These are phyloP conservation scores for Triticum turgidum DNA, from an alignment of 176 grass and related monocot species.

Conservation along the genomic window DNA sequence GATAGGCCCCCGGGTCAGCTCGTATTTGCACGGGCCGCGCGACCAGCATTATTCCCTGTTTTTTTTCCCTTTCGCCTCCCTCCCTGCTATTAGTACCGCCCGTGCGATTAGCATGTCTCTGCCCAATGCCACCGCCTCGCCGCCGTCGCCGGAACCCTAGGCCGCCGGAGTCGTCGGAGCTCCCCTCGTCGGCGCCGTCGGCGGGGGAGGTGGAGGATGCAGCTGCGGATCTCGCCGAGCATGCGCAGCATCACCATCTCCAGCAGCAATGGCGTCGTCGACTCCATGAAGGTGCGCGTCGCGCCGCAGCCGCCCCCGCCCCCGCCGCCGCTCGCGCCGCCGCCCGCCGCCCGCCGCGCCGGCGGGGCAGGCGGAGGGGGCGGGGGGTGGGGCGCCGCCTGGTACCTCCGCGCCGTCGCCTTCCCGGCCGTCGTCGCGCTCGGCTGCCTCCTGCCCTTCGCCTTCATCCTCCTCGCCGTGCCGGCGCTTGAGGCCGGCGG, in stretches of 20 bases:
- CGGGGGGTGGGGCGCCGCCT: conserved; percentile 7
- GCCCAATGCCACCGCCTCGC: conserved; percentile 58
- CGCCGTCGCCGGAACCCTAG: conserved; percentile 58
- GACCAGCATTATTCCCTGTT: conserved; percentile 20
- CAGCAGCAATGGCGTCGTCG: conserved; percentile 90
- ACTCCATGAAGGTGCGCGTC: conserved; percentile 96
- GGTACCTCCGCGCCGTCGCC: conserved; percentile 54
- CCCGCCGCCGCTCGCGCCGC: conserved; percentile 42
- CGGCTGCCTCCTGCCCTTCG: conserved; percentile 73
- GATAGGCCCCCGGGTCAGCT: conserved; percentile 5
- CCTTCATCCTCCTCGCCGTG: conserved; percentile 83
- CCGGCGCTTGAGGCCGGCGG: conserved; percentile 79
- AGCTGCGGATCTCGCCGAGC: conserved; percentile 99
- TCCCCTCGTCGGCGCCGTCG: conserved; percentile 51
- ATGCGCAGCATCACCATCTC: conserved; percentile 99
- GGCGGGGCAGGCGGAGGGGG: conserved; percentile 23
- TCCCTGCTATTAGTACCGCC: conserved; percentile 42
- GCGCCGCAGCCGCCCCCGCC: conserved; percentile 65
- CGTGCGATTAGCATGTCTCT: conserved; percentile 59
- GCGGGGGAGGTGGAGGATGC: conserved; percentile 76
- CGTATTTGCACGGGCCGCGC: conserved; percentile 32
- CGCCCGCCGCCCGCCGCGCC: conserved; percentile 21
- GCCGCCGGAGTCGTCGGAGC: conserved; percentile 45
- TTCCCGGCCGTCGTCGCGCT: conserved; percentile 60
- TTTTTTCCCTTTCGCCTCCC: neutral